Conservation (phyloP, 2,329 filamentous ascomycete genomes). For the Myotisia sp. region DNA sequence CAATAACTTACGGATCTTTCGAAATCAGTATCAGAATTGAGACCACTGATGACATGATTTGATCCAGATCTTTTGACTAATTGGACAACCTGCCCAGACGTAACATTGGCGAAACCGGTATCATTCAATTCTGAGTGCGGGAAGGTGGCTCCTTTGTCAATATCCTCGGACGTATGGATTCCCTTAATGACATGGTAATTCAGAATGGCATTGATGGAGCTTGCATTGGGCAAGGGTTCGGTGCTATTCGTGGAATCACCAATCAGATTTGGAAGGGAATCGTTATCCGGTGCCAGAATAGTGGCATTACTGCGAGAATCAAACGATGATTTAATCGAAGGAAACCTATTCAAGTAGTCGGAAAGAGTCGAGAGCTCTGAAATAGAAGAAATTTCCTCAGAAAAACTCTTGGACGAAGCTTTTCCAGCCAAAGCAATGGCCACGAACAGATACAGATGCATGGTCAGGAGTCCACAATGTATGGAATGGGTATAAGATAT, state of each 20-base stretch:
- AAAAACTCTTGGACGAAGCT: conserved; percentile 10
- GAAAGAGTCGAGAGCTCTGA: conserved; percentile 12
- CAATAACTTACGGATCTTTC: conserved; percentile 31
- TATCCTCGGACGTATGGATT: conserved; percentile 26
- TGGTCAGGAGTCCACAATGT: no score
- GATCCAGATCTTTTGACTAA: conserved; percentile 31
- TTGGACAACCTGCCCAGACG: conserved; percentile 45
- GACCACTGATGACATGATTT: conserved; percentile 36
- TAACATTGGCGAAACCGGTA: conserved; percentile 42
- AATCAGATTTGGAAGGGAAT: conserved; percentile 29
- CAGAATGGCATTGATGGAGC: conserved; percentile 33
- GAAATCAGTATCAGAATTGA: conserved; percentile 37
- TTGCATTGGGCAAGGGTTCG: conserved; percentile 15
- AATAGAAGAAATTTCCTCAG: conserved; percentile 10
- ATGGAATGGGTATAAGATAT: no score
- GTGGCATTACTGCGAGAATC: conserved; percentile 38
- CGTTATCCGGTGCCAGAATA: conserved; percentile 42
- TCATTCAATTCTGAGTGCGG: conserved; percentile 37
- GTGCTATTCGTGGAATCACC: conserved; percentile 19
- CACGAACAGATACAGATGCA: no score
- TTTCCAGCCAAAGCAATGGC: no score
- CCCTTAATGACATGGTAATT: conserved; percentile 47
- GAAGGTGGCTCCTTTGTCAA: conserved; percentile 28
- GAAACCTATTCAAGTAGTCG: conserved; percentile 8
- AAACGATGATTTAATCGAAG: conserved; percentile 17